These are phyloP conservation scores for Actinomortierella ambigua DNA, from an alignment of 371 early-diverging fungal genomes.

Conservation along the genomic window DNA sequence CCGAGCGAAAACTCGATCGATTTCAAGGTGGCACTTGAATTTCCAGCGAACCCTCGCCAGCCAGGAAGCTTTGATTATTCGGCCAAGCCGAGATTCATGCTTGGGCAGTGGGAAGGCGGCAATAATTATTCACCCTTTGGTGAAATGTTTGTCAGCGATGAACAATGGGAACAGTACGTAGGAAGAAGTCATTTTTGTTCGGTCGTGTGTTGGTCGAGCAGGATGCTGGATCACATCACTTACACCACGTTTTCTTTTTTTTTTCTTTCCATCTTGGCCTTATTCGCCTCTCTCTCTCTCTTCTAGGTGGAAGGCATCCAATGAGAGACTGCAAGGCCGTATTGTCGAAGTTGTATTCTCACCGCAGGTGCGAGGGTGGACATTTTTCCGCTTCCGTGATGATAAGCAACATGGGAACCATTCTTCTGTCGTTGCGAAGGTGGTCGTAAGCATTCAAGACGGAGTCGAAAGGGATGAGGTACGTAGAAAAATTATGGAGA, in stretches of 20 bases:
- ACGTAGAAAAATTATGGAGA: conserved; percentile 2
- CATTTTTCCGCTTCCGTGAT: conserved; percentile 83
- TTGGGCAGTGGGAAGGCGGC: conserved; percentile 68
- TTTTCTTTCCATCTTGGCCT: too few relatives aligned
- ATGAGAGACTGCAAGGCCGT: conserved; percentile 54
- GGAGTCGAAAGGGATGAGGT: conserved; percentile 75
- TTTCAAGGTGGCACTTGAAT: conserved; percentile 69
- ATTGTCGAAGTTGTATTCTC: conserved; percentile 76
- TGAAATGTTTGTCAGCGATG: conserved; percentile 62
- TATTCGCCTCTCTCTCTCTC: not conserved
- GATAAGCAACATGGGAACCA: conserved; percentile 90
- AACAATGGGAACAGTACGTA: conserved; percentile 58
- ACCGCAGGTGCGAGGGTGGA: conserved; percentile 66
- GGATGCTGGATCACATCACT: too few relatives aligned
- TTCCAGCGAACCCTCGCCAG: conserved; percentile 20
- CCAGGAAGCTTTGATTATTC: conserved; percentile 25
- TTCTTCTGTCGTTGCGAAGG: conserved; percentile 67
- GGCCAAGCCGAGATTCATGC: conserved; percentile 54
- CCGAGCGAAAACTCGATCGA: conserved; percentile 97
- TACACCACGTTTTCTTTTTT: too few relatives aligned
- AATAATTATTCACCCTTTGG: conserved; percentile 57
- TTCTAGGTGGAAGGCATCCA: conserved; percentile 23
- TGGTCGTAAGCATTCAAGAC: conserved; percentile 79
- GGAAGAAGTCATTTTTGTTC: conserved; percentile 1
- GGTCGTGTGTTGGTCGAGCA: too few relatives aligned